A percentile compares a stretch with the other conserved stretches of the same genome.
These are phyloP conservation scores for Saussurea involucrata DNA, from an alignment of 129 eudicot genomes.

Conservation along the genomic window DNA sequence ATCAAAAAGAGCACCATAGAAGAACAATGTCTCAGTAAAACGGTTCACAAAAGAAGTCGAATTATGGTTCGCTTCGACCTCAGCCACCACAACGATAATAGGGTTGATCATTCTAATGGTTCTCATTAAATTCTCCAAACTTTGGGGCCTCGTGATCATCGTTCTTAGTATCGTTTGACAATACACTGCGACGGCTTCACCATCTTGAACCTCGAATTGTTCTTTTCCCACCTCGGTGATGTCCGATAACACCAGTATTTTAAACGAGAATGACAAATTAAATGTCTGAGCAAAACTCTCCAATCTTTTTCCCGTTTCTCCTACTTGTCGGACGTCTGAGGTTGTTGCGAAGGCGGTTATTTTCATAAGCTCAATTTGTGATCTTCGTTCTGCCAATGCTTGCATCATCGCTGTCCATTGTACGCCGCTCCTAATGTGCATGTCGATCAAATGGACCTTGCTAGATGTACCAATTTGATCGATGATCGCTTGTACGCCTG, in stretches of 20 bases:
- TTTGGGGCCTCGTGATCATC: conserved; percentile 42
- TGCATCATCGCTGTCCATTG: conserved; percentile 57
- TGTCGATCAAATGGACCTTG: conserved; percentile 58
- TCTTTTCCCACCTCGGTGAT: conserved; percentile 36
- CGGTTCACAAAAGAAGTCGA: conserved; percentile 56
- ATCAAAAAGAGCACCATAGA: conserved; percentile 46
- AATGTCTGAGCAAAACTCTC: conserved; percentile 41
- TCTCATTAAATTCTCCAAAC: conserved; percentile 41
- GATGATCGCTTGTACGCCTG: conserved; percentile 50
- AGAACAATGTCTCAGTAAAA: conserved; percentile 51
- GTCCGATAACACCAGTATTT: conserved; percentile 38
- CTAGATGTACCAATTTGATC: conserved; percentile 34
- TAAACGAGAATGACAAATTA: conserved; percentile 46
- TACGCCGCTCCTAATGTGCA: conserved; percentile 54
- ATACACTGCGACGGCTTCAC: conserved; percentile 43
- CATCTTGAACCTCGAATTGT: conserved; percentile 34
- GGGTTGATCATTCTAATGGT: conserved; percentile 43
- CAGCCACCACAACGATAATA: conserved; percentile 40
- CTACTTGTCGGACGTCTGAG: conserved; percentile 18
- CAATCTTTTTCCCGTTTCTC: conserved; percentile 47
- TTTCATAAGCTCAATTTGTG: conserved; percentile 34
- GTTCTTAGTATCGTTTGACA: conserved; percentile 35
- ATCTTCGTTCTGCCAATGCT: conserved; percentile 34
- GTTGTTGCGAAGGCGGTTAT: conserved; percentile 40
- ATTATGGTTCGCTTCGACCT: conserved; percentile 59